These are phyloP conservation scores for Caloboletus firmus DNA, from an alignment of 1,284 basidiomycete species.

Conservation along the genomic window DNA sequence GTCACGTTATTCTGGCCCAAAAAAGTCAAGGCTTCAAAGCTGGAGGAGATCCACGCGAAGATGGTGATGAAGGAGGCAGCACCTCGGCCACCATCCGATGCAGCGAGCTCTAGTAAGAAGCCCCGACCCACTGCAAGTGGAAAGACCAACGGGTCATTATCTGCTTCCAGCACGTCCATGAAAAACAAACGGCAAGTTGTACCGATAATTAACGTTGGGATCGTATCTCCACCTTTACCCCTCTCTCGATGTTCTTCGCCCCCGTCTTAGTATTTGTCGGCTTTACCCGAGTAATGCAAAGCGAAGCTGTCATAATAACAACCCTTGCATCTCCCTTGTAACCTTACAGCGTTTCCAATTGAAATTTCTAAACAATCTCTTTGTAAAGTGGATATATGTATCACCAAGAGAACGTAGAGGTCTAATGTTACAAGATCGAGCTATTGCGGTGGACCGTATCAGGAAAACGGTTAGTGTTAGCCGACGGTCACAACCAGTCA, in stretches of 20 bases:
- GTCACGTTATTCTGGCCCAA: slow-evolving; percentile 97
- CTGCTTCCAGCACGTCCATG: slow-evolving; percentile 33
- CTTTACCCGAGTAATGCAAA: slow-evolving; percentile 26
- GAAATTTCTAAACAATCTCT: slow-evolving; percentile 14
- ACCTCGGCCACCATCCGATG: slow-evolving; percentile 46
- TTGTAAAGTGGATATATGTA: slow-evolving; percentile 21
- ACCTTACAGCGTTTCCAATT: slow-evolving; percentile 20
- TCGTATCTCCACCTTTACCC: slow-evolving; percentile 8
- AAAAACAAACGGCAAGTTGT: slow-evolving; percentile 37
- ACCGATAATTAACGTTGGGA: slow-evolving; percentile 24
- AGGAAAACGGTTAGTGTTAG: no score
- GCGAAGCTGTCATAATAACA: slow-evolving; percentile 29
- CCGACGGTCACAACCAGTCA: no score
- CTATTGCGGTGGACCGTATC: slow-evolving; percentile 3
- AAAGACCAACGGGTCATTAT: slow-evolving; percentile 48
- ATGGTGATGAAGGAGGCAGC: slow-evolving; percentile 83
- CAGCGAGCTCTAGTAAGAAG: slow-evolving; percentile 50
- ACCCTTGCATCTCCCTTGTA: slow-evolving; percentile 25
- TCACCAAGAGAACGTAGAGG: slow-evolving; percentile 10
- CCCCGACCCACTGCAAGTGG: slow-evolving; percentile 47
- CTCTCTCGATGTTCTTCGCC: slow-evolving; percentile 9
- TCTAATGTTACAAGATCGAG: slow-evolving; percentile 32
- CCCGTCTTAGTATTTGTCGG: slow-evolving; percentile 22
- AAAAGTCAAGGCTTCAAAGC: slow-evolving; percentile 88
- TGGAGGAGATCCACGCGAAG: slow-evolving; percentile 92